Conservation (phyloP, 352 stramenopile genomes). For the Thalassiosira hispida region DNA sequence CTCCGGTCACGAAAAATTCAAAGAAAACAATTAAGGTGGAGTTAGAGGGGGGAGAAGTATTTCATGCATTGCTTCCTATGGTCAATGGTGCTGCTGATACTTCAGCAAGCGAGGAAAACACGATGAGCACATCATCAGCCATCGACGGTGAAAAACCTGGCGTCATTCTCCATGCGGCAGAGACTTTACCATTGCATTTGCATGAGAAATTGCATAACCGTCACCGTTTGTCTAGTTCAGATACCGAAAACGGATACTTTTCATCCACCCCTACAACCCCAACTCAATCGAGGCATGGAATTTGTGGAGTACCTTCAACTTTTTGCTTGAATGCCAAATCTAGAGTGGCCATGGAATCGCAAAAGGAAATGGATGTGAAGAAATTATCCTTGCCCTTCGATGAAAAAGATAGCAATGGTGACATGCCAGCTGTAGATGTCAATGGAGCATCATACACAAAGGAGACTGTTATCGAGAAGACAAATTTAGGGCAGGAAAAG, state of each 20-base stretch:
- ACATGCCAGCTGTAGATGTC: not conserved
- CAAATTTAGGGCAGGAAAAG: not conserved
- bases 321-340: slow-evolving; percentile 8
- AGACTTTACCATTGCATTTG: not conserved
- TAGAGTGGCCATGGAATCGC: not conserved
- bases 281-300: slow-evolving; percentile 13
- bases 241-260: slow-evolving; percentile 34
- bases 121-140: not conserved
- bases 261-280: slow-evolving; percentile 36
- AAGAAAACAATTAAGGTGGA: slow-evolving; percentile 11
- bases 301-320: slow-evolving; percentile 32
- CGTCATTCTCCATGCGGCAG: not conserved
- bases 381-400: not conserved
- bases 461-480: not conserved
- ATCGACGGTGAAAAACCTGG: not conserved
- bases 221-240: slow-evolving; percentile 3
- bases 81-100: not conserved
- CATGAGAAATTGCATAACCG: not conserved
- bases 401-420: not conserved
- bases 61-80: not conserved
- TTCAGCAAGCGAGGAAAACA: not conserved
- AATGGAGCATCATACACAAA: slow-evolving; percentile 4
- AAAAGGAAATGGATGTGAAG: not conserved
- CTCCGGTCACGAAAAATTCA: slow-evolving; percentile 14
- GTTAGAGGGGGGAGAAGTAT: slow-evolving; percentile 8